Evolutionary conservation across 805 yeast species (phyloP), one percentile per base, ranked within the genome.

Genomic region (Suhomyces canberraensis): DNA sequence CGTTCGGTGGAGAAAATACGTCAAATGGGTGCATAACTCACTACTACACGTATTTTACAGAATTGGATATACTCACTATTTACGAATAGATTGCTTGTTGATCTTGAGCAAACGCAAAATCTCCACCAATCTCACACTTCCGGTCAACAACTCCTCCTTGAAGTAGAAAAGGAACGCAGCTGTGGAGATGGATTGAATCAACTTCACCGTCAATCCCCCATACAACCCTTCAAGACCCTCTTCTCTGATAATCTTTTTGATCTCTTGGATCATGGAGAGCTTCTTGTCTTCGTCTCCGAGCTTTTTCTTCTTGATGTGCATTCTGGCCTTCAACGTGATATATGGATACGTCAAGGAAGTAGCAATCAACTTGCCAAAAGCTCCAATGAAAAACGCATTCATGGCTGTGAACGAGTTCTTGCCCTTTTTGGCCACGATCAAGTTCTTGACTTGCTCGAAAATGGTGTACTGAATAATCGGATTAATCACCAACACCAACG

Each of bases 401-500:
- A 73, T 47, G 3, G 96, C 78, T 4, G 84, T 75, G 42, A 84
- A 63, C n/a, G 67, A 62, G 21, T 42, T 52, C 36, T 63, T 56
- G 35, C 80, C 77, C 29, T 78, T 73, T 26, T 63, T 68, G 39
- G 73, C 77, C 36, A 79, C 69, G 13, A 89, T 70, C 14, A 72
- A 48, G 48, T 84, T 86, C 54, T 83, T 81, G 51, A 86, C 60
- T 61, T 89, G 95, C 64, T 90, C 98, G 59, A 84, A 90, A 31
- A 88, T 77, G 33, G 96, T 86, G 67, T 89, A 90, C 61, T 90
- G 96, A 46, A 90, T 81, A 42, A 90, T 83, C 27, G 98, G 97
- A 60, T 90, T 90, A 44, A 81, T 52, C 34, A 90, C 96, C 42
- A 90, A 71, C 33, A 88, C 78, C 52, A 90, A 71, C 2, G 97